These are phyloP conservation scores for Hibiscus syriacus DNA, from an alignment of 345 rosid genomes.

Conservation along the genomic window DNA sequence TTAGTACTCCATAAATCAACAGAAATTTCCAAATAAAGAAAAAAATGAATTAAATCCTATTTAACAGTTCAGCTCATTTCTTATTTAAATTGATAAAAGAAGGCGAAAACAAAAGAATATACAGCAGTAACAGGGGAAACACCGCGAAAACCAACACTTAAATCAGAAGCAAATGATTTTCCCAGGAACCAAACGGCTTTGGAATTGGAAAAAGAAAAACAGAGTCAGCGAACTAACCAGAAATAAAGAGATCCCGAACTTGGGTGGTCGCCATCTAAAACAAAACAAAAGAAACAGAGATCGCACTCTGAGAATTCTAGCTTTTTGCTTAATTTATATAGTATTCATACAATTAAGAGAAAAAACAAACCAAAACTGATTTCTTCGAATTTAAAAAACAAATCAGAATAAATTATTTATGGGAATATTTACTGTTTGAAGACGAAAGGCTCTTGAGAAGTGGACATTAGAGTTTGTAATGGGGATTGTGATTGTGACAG, in stretches of 20 bases:
- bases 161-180: neutral
- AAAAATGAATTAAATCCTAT: too few relatives aligned
- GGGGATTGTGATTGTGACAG: neutral
- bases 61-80: too few relatives aligned
- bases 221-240: neutral
- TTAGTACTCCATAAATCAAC: neutral
- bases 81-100: too few relatives aligned
- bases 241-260: neutral
- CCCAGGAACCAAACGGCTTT: neutral
- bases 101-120: too few relatives aligned
- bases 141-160: too few relatives aligned
- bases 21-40: neutral
- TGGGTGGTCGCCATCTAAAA: neutral
- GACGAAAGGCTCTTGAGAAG: neutral
- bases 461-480: neutral
- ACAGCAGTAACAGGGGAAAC: too few relatives aligned
- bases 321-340: neutral
- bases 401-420: neutral
- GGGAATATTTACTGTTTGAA: neutral
- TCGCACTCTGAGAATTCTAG: neutral
- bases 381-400: neutral
- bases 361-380: neutral
- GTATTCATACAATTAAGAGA: too few relatives aligned
- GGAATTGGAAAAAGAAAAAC: neutral
- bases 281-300: neutral